These are phyloP conservation scores for Parathielavia hyrcaniae DNA, from an alignment of 495 filamentous ascomycete species.

Conservation along the genomic window DNA sequence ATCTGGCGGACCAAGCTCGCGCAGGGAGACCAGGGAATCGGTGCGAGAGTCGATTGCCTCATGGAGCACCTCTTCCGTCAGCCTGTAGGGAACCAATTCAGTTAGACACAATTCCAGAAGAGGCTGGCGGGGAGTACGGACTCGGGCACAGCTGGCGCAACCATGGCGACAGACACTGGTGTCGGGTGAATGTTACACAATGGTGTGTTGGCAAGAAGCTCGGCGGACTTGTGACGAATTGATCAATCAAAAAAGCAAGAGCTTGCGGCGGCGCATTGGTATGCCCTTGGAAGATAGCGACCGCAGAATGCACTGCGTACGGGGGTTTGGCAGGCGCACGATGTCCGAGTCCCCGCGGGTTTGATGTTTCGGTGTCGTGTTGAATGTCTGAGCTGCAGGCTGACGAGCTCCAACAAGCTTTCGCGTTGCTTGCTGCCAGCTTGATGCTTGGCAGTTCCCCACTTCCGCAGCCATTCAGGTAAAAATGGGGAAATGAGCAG, in stretches of 20 bases:
- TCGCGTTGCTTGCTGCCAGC: background rate
- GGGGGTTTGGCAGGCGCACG: no score
- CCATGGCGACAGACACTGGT: conserved; percentile 52
- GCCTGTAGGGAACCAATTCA: conserved; percentile 46
- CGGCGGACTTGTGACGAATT: background rate
- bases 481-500: background rate
- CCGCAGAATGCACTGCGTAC: background rate
- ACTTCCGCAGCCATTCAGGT: background rate
- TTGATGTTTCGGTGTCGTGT: background rate
- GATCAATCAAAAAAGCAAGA: background rate
- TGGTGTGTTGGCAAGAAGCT: background rate
- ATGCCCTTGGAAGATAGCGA: background rate
- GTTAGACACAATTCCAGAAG: background rate
- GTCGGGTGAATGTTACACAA: background rate
- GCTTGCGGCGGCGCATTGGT: background rate
- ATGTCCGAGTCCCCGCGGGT: no score
- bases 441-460: background rate
- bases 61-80: conserved; percentile 84
- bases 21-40: conserved; percentile 72
- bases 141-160: conserved; percentile 86
- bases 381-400: background rate
- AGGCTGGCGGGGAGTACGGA: conserved; percentile 43
- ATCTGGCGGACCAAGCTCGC: conserved; percentile 92
- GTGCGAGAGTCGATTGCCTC: conserved; percentile 85
- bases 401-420: background rate